Evolutionary conservation across 352 stramenopile genomes (phyloP), one percentile per base, ranked within the genome.

Genomic region (Globisporangium radiosum): DNA sequence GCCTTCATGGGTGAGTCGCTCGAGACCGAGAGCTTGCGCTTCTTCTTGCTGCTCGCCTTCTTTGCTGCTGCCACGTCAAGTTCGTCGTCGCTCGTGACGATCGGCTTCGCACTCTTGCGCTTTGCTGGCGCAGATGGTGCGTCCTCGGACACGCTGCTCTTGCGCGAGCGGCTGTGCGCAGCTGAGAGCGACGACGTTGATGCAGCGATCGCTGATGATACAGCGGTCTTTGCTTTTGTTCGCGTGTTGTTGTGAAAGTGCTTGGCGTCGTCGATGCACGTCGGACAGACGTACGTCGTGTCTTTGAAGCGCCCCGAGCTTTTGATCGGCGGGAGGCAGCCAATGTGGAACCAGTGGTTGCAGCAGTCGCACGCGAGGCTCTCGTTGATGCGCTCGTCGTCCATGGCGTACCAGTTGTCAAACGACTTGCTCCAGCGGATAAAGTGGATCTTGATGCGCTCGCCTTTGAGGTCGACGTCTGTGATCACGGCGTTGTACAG

Each of bases 341-440:
- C 81, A 44, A 94, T 94, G 63, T 94, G 85, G 63, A 94, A 94
- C 85, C 85, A 94, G 13, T 80, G 72, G 64, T 94, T 94, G 65
- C 85, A 94, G 68, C 85, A 90, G 61, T 94, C 85, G 73, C 85
- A 94, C 15, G 85, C 85, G n/a, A 94, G 69, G 59, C 81, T 91
- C 61, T 94, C 85, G 62, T 94, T 94, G 54, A 94, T 90, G 59
- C 81, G 82, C 58, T 94, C 85, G 65, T 94, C 85, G 62, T 94
- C 85, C 85, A 94, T 94, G 10, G 82, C 71, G 64, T 94, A 94
- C 85, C 85, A 94, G 60, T 90, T 79, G 52, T 94, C 85, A 58
- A 94, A 94, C 60, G 82, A 90, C 53, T 94, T 94, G 65, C 76
- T 89, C 82, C 85, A 94, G 7, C 81, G 73, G 45, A 87, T 75